Evolutionary conservation across 2,329 filamentous ascomycete genomes (phyloP).

Genomic region (Sordariomycetes sp.): DNA sequence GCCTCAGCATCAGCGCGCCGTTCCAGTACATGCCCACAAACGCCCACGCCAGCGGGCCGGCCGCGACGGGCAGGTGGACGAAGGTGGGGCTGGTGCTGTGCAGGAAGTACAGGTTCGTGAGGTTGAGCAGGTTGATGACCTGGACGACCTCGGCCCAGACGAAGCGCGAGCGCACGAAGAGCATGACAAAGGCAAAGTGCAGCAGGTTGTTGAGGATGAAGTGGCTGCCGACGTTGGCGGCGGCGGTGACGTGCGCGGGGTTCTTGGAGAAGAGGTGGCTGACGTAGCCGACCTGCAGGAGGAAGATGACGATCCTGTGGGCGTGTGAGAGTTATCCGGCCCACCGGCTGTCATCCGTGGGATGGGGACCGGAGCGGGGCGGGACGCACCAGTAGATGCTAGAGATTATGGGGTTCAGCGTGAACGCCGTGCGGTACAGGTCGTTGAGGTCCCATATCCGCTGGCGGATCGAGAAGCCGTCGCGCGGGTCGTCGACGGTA

Average conservation of each 20-base stretch:
- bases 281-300: conserved; percentile 65
- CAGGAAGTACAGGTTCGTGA: conserved; percentile 67
- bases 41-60: conserved; percentile 70
- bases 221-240: conserved; percentile 67
- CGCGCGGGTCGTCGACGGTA: conserved; percentile 47
- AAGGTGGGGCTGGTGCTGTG: conserved; percentile 58
- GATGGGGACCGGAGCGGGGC: neutral
- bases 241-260: conserved; percentile 51
- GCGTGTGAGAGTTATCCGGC: neutral
- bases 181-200: conserved; percentile 68
- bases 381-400: conserved; percentile 60
- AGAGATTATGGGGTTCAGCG: conserved; percentile 50
- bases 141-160: conserved; percentile 64
- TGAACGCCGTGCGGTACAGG: conserved; percentile 57
- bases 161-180: conserved; percentile 69
- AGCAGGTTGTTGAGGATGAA: conserved; percentile 81
- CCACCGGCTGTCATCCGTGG: too few relatives aligned
- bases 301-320: conserved; percentile 56
- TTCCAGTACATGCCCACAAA: conserved; percentile 84
- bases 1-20: conserved; percentile 67
- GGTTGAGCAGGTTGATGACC: conserved; percentile 70
- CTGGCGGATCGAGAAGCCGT: conserved; percentile 43
- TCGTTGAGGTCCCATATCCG: conserved; percentile 67
- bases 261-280: conserved; percentile 62
- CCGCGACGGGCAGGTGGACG: conserved; percentile 64